These are phyloP conservation scores for Diplodia scrobiculata DNA, from an alignment of 2,329 filamentous ascomycete genomes.

Conservation along the genomic window DNA sequence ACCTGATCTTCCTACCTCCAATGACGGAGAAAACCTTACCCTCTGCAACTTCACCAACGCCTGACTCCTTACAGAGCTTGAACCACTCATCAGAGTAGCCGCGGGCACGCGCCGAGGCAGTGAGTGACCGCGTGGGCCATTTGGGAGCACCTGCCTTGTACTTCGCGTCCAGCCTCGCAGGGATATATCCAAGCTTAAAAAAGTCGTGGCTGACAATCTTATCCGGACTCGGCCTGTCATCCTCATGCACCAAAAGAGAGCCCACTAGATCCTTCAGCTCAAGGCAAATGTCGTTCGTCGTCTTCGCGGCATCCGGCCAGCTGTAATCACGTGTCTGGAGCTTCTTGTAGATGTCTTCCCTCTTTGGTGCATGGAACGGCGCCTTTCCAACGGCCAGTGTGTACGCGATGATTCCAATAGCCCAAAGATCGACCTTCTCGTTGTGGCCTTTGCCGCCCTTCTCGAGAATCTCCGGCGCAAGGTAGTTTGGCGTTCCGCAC, in stretches of 20 bases:
- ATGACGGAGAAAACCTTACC: slow-evolving; percentile 52
- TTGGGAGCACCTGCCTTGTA: slow-evolving; percentile 52
- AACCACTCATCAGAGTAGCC: slow-evolving; percentile 57
- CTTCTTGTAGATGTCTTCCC: slow-evolving; percentile 77
- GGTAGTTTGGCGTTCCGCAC: slow-evolving; percentile 97
- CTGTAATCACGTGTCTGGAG: slow-evolving; percentile 73
- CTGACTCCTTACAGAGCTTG: slow-evolving; percentile 53
- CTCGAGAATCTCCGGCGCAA: slow-evolving; percentile 92
- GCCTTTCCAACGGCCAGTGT: slow-evolving; percentile 96
- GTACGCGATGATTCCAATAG: slow-evolving; percentile 96
- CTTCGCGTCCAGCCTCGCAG: slow-evolving; percentile 52
- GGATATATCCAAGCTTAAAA: slow-evolving; percentile 76
- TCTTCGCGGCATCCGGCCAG: slow-evolving; percentile 70
- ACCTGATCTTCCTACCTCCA: slow-evolving; percentile 52
- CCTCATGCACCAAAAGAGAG: slow-evolving; percentile 72
- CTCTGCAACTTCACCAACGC: slow-evolving; percentile 53
- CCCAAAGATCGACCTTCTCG: slow-evolving; percentile 98
- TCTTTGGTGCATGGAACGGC: slow-evolving; percentile 89
- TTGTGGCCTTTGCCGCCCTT: slow-evolving; percentile 94
- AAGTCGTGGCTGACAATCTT: slow-evolving; percentile 77
- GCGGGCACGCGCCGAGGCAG: slow-evolving; percentile 32
- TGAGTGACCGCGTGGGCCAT: slow-evolving; percentile 46
- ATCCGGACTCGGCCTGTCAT: slow-evolving; percentile 73
- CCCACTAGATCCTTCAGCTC: slow-evolving; percentile 79
- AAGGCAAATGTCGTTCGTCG: slow-evolving; percentile 69